These are phyloP conservation scores for Euphorbia tirucalli DNA, from an alignment of 345 rosid species.

Conservation along the genomic window DNA sequence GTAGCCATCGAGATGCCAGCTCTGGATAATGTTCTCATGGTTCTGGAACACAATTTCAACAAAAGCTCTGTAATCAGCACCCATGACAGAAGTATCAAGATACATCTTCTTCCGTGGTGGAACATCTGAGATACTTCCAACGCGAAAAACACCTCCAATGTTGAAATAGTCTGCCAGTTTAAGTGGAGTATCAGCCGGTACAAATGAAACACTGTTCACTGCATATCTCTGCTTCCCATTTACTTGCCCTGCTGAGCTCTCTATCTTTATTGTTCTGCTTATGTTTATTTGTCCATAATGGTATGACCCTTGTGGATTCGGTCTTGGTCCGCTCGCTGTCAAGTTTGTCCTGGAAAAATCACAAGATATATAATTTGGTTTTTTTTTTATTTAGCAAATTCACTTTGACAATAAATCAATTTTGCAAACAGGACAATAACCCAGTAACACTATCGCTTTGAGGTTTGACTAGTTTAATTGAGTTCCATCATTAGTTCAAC, in stretches of 20 bases:
- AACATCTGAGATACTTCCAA: conserved; percentile 56
- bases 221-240: conserved; percentile 76
- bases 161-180: conserved; percentile 85
- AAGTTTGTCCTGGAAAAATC: conserved; percentile 88
- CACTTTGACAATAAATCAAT: too few species aligned
- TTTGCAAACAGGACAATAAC: too few species aligned
- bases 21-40: conserved; percentile 66
- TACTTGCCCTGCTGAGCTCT: conserved; percentile 56
- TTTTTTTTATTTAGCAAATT: too few species aligned
- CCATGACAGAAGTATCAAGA: conserved; percentile 78
- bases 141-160: conserved; percentile 57
- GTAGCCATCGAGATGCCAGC: conserved; percentile 84
- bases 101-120: conserved; percentile 40
- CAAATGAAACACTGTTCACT: conserved; percentile 69
- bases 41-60: conserved; percentile 79
- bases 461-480: too few species aligned
- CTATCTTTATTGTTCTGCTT: conserved; percentile 56
- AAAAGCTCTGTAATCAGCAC: conserved; percentile 54
- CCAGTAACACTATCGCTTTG: too few species aligned
- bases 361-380: too few species aligned
- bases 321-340: conserved; percentile 92
- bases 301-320: conserved; percentile 96
- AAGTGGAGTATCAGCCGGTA: conserved; percentile 67
- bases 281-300: conserved; percentile 72
- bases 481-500: too few species aligned